Conservation (phyloP, 1,139 yeast genomes). For the Hemisphaericaspora subhashii region DNA sequence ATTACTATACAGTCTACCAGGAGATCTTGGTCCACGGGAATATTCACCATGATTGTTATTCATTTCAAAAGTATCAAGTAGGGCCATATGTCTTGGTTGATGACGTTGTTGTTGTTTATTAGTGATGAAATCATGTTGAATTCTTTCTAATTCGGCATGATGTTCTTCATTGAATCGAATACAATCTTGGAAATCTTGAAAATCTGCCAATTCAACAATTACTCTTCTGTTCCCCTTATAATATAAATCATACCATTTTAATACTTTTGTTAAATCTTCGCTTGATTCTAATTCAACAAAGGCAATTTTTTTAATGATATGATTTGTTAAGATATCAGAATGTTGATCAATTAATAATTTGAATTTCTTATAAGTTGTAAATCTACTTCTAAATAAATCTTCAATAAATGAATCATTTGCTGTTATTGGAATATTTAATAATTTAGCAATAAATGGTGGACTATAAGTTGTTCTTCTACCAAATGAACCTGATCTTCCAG, state of each 20-base stretch:
- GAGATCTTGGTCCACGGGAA: slow-evolving; percentile 1
- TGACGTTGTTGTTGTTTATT: slow-evolving; percentile 19
- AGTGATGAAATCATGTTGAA: slow-evolving; percentile 34
- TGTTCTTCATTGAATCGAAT: slow-evolving; percentile 42
- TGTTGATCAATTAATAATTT: slow-evolving; percentile 46
- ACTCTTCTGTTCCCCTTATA: slow-evolving; percentile 43
- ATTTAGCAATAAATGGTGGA: slow-evolving; percentile 60
- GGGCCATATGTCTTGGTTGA: slow-evolving; percentile 18
- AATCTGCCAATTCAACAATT: slow-evolving; percentile 47
- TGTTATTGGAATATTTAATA: slow-evolving; percentile 49
- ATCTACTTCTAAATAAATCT: slow-evolving; percentile 46
- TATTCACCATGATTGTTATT: slow-evolving; percentile 10
- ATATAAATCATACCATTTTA: slow-evolving; percentile 47
- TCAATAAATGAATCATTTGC: slow-evolving; percentile 39
- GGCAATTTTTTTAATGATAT: slow-evolving; percentile 51
- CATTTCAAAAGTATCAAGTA: slow-evolving; percentile 15
- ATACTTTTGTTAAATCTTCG: slow-evolving; percentile 46
- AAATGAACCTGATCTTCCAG: slow-evolving; percentile 10
- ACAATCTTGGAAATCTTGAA: slow-evolving; percentile 47
- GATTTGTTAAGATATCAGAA: slow-evolving; percentile 41
- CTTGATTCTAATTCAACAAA: slow-evolving; percentile 55
- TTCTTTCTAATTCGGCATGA: slow-evolving; percentile 27
- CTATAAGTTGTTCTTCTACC: slow-evolving; percentile 26
- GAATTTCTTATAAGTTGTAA: slow-evolving; percentile 39
- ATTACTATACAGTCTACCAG: slow-evolving; percentile 8